These are phyloP conservation scores for Fusarium nanum DNA, from an alignment of 2,329 filamentous ascomycete species.

Conservation along the genomic window DNA sequence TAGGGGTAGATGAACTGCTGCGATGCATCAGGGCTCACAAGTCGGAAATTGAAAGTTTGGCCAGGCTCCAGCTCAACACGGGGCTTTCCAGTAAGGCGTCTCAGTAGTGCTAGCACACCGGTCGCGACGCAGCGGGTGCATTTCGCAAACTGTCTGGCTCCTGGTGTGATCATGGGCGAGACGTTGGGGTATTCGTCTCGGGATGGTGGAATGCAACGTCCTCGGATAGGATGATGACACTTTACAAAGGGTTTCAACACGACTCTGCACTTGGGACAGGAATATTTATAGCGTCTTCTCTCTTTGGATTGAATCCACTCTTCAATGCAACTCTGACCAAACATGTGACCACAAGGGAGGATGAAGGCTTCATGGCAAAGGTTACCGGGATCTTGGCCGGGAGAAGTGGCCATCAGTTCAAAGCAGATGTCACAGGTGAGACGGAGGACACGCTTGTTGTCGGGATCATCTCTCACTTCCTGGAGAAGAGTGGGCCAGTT, in stretches of 20 bases:
- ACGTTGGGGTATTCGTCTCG: background rate
- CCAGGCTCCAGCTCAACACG: background rate
- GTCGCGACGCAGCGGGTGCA: background rate
- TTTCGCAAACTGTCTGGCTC: background rate
- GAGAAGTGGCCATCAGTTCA: background rate
- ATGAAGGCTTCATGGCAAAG: background rate
- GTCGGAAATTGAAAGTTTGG: background rate
- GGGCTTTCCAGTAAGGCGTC: background rate
- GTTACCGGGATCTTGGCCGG: background rate
- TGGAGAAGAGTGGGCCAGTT: background rate
- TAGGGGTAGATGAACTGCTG: background rate
- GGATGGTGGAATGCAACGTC: background rate
- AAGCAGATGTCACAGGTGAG: background rate
- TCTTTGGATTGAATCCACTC: background rate
- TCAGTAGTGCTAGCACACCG: background rate
- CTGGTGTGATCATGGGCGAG: too few species aligned
- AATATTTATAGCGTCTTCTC: background rate
- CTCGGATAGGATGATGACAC: background rate
- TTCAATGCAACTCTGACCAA: background rate
- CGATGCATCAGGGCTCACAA: background rate
- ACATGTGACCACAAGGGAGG: background rate
- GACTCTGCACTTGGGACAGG: background rate
- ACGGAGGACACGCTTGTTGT: background rate
- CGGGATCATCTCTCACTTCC: background rate
- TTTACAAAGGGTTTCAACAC: background rate